These are phyloP conservation scores for Juncus effusus DNA, from an alignment of 176 grass and related monocot species.

Conservation along the genomic window DNA sequence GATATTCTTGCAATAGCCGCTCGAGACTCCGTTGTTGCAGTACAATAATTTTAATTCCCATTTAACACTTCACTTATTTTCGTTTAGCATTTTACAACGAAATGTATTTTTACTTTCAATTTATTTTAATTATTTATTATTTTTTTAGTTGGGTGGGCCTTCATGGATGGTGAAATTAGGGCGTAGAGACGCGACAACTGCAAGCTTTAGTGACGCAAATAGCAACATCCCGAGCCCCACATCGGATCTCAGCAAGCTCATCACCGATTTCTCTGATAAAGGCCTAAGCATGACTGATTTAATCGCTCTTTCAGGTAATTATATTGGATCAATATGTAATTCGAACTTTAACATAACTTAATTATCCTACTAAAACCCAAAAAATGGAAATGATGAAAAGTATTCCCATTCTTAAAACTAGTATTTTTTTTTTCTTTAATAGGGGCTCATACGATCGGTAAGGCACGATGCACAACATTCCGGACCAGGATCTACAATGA, in stretches of 20 bases:
- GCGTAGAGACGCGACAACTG: conserved; percentile 35
- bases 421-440: conserved; percentile 11
- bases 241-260: conserved; percentile 36
- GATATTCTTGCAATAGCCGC: conserved; percentile 40
- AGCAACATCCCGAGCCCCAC: conserved; percentile 31
- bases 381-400: background rate
- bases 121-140: conserved; percentile 7
- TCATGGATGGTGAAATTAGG: conserved; percentile 38
- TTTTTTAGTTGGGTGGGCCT: conserved; percentile 37
- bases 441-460: conserved; percentile 76
- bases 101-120: background rate
- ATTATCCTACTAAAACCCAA: too few relatives aligned
- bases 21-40: conserved; percentile 29
- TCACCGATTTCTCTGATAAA: conserved; percentile 32
- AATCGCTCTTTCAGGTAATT: conserved; percentile 33
- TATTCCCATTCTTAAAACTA: background rate
- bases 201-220: conserved; percentile 36
- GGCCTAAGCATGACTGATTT: conserved; percentile 33
- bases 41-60: conserved; percentile 1
- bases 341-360: background rate
- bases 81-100: background rate
- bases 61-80: background rate
- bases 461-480: conserved; percentile 46
- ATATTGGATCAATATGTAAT: background rate
- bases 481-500: conserved; percentile 64